These are phyloP conservation scores for Ogataea pignaliae DNA, from an alignment of 805 yeast genomes.

Conservation along the genomic window DNA sequence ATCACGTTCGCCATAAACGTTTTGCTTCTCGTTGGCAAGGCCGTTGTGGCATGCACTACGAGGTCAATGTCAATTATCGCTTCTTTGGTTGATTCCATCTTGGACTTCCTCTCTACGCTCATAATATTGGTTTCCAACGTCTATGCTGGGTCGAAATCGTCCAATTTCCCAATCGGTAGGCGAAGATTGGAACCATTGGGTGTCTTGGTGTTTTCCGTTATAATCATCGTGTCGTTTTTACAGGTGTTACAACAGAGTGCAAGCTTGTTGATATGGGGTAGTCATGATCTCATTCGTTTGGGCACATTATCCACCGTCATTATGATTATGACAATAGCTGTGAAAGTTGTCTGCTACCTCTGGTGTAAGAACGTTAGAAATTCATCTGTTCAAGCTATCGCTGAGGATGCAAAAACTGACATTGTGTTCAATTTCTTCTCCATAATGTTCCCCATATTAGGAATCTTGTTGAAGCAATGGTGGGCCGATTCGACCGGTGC, in stretches of 20 bases:
- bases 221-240: conserved; percentile 65
- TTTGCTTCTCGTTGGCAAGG: conserved; percentile 55
- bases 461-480: conserved; percentile 49
- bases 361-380: conserved; percentile 61
- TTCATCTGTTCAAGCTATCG: conserved; percentile 69
- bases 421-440: conserved; percentile 70
- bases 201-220: conserved; percentile 64
- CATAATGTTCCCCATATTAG: conserved; percentile 62
- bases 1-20: conserved; percentile 61
- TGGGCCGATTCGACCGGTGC: conserved; percentile 81
- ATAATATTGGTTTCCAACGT: conserved; percentile 63
- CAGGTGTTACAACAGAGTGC: conserved; percentile 68
- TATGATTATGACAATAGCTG: conserved; percentile 59
- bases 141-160: conserved; percentile 35
- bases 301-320: conserved; percentile 48
- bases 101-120: conserved; percentile 70
- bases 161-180: conserved; percentile 63
- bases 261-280: conserved; percentile 36
- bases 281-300: conserved; percentile 41
- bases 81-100: conserved; percentile 69
- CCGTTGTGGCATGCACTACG: conserved; percentile 56
- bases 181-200: conserved; percentile 75
- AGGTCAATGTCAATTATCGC: conserved; percentile 74
- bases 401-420: conserved; percentile 80
- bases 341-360: conserved; percentile 56